Evolutionary conservation across 75 land plant genomes (phyloP).

Genomic region (Picea glauca): DNA sequence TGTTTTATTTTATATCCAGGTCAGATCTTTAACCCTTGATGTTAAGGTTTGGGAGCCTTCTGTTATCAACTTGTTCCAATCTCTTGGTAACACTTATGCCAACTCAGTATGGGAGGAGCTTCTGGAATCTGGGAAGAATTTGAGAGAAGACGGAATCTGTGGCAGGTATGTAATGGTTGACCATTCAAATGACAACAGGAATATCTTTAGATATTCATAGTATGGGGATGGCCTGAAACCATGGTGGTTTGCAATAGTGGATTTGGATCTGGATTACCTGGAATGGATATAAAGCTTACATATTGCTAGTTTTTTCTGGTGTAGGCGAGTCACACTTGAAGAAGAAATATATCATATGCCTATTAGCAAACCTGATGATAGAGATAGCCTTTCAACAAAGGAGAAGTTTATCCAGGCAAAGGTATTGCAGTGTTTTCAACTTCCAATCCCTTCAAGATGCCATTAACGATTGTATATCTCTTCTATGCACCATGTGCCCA

Average conservation of each 20-base stretch:
- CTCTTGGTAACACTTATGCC: conserved; percentile 87
- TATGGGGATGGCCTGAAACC: not conserved
- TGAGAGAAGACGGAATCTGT: conserved; percentile 25
- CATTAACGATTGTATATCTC: not conserved
- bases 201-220: not conserved
- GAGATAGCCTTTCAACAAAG: conserved; percentile 71
- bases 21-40: conserved; percentile 96
- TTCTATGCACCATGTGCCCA: not conserved
- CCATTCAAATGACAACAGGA: not conserved
- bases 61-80: conserved; percentile 84
- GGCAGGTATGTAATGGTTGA: conserved; percentile 24
- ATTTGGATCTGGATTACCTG: not conserved
- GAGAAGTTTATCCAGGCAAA: conserved; percentile 73
- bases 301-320: conserved; percentile 8
- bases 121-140: conserved; percentile 41
- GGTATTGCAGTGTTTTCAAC: conserved; percentile 20
- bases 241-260: not conserved
- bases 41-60: conserved; percentile 99
- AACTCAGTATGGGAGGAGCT: conserved; percentile 95
- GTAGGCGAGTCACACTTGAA: conserved; percentile 29
- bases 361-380: conserved; percentile 58
- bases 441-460: not conserved
- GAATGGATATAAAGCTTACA: not conserved
- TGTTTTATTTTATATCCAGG: conserved; percentile 41
- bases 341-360: conserved; percentile 17